phyloP scores from a whole-genome alignment of 495 filamentous ascomycete species.

The Aspergillus affinis region DNA sequence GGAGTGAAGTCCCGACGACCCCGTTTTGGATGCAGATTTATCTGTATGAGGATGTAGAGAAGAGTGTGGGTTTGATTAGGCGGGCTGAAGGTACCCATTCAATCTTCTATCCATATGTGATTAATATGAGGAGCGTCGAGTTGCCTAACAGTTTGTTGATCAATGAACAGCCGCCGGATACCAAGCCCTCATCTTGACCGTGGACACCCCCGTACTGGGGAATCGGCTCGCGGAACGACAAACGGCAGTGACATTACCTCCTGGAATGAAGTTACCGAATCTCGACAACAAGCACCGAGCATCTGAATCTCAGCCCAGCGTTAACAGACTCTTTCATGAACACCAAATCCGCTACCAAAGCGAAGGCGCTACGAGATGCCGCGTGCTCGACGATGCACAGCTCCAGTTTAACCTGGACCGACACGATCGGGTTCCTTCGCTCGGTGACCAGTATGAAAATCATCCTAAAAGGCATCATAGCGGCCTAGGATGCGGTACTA shows the following conservation, averaged over 20 bases:
- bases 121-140: too few relatives aligned
- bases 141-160: too few relatives aligned
- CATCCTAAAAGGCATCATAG: slow-evolving; percentile 53
- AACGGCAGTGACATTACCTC: slow-evolving; percentile 53
- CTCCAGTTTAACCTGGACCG: slow-evolving; percentile 20
- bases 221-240: slow-evolving; percentile 61
- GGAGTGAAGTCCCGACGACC: too few relatives aligned
- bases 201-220: slow-evolving; percentile 58
- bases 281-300: slow-evolving; percentile 53
- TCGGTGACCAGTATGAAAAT: slow-evolving; percentile 39
- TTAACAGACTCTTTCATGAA: slow-evolving; percentile 42
- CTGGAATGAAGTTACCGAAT: slow-evolving; percentile 48
- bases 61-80: too few relatives aligned
- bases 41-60: too few relatives aligned
- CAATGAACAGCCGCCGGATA: slow-evolving; percentile 39
- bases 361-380: slow-evolving; percentile 44
- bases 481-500: slow-evolving; percentile 49
- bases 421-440: background rate
- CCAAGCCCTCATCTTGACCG: slow-evolving; percentile 57
- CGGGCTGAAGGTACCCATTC: too few relatives aligned
- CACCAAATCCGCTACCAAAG: slow-evolving; percentile 27
- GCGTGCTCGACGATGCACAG: slow-evolving; percentile 50
- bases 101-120: too few relatives aligned
- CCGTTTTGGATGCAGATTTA: too few relatives aligned
- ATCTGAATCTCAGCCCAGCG: slow-evolving; percentile 51